Conservation (phyloP, 345 rosid species). For the Conringia planisiliqua region DNA sequence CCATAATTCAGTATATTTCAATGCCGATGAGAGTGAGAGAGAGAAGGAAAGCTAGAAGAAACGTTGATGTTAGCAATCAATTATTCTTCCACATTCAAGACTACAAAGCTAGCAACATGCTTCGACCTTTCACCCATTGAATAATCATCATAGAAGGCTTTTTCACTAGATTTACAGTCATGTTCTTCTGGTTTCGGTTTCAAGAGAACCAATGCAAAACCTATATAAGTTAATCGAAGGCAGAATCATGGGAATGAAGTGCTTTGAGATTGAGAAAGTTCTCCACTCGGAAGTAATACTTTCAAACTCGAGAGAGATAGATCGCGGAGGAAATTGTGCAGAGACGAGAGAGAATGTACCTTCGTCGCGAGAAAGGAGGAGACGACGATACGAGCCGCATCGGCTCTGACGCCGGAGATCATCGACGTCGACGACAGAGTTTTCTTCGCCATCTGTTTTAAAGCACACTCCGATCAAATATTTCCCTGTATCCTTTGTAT, state of each 20-base stretch:
- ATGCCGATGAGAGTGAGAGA: neutral
- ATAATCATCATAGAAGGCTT: neutral
- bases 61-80: neutral
- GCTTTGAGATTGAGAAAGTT: conserved; percentile 26
- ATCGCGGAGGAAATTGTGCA: neutral
- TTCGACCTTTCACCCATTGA: neutral
- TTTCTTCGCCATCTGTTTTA: neutral
- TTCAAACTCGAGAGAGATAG: neutral
- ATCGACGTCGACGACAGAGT: neutral
- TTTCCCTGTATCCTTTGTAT: neutral
- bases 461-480: neutral
- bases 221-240: neutral
- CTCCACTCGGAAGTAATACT: too few relatives aligned
- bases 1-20: neutral
- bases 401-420: neutral
- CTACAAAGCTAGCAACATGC: neutral
- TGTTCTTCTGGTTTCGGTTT: neutral
- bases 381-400: neutral
- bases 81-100: too few relatives aligned
- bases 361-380: neutral
- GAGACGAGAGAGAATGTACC: neutral
- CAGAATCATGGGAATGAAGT: neutral
- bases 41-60: too few relatives aligned
- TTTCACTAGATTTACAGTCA: neutral
- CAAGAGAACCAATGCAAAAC: neutral